Percentiles rank a stretch among this genome's conserved stretches.
These are phyloP conservation scores for Ogataea neopini DNA, from an alignment of 805 yeast species.

Conservation along the genomic window DNA sequence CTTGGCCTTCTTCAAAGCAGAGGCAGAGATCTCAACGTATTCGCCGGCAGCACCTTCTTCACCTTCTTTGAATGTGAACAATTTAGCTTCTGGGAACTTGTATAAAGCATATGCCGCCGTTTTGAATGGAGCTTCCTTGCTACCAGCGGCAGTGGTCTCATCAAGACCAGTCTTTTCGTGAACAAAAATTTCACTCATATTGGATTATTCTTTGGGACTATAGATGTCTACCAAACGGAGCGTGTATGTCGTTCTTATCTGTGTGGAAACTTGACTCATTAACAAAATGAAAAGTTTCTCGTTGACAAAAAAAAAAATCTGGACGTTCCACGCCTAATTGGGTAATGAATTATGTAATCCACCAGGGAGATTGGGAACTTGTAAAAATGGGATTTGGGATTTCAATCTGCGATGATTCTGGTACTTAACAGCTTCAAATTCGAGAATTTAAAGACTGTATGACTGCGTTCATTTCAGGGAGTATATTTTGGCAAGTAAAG, in stretches of 20 bases:
- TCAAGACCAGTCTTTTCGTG: conserved; percentile 76
- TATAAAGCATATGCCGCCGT: conserved; percentile 82
- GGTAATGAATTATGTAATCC: neutral
- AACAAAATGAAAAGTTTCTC: neutral
- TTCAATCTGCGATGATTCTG: neutral
- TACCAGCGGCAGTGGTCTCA: conserved; percentile 56
- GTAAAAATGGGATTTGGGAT: neutral
- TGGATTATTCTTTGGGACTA: neutral
- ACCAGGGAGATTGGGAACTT: neutral
- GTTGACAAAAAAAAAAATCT: neutral
- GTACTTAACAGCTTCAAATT: too few relatives aligned
- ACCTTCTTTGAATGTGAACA: conserved; percentile 59
- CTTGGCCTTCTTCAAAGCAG: conserved; percentile 93
- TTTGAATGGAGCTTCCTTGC: conserved; percentile 70
- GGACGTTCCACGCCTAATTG: neutral
- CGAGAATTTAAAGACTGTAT: too few relatives aligned
- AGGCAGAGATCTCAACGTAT: conserved; percentile 78
- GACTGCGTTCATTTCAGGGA: too few relatives aligned
- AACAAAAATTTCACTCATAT: conserved; percentile 51
- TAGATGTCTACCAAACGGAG: neutral
- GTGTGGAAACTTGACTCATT: neutral
- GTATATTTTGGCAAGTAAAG: too few relatives aligned
- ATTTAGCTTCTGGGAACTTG: conserved; percentile 46
- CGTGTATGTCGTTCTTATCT: neutral
- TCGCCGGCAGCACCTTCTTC: conserved; percentile 51